Percentiles rank a stretch among this genome's conserved stretches.
phyloP scores from a whole-genome alignment of 2,329 filamentous ascomycete species.

The Cryphonectria nitschkei region DNA sequence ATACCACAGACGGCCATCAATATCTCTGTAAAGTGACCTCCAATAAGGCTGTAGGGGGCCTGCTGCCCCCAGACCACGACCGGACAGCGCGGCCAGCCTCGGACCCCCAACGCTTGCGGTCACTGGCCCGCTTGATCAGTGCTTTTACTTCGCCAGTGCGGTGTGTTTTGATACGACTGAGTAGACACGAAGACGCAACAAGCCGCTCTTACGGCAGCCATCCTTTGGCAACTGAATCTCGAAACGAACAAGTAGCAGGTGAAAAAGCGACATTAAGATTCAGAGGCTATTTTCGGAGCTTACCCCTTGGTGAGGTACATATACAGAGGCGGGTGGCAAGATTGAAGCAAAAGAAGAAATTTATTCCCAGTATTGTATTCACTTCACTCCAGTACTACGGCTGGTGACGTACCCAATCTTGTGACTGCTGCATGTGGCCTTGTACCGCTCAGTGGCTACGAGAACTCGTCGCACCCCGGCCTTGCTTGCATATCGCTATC shows the following conservation, averaged over 20 bases:
- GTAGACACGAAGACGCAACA: neutral
- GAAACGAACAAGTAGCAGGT: neutral
- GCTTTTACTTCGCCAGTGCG: neutral
- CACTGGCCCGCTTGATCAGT: neutral
- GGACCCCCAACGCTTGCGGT: neutral
- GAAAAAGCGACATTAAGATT: neutral
- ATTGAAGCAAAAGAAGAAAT: neutral
- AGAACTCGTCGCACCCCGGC: neutral
- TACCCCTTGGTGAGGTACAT: neutral
- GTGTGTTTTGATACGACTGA: neutral
- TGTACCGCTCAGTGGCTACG: neutral
- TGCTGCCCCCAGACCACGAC: too few species aligned
- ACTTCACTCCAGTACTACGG: neutral
- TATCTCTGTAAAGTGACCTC: neutral
- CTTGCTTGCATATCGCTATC: neutral
- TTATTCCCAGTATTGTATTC: neutral
- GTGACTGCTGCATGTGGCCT: neutral
- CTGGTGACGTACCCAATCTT: neutral
- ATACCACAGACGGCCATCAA: constrained; percentile 10
- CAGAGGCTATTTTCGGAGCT: neutral
- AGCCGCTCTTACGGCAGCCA: neutral
- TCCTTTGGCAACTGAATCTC: neutral
- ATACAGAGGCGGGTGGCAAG: neutral
- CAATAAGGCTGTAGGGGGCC: neutral
- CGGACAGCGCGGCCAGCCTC: neutral